These are phyloP conservation scores for Tricholoma hemisulphureum DNA, from an alignment of 768 basidiomycete species.

Conservation along the genomic window DNA sequence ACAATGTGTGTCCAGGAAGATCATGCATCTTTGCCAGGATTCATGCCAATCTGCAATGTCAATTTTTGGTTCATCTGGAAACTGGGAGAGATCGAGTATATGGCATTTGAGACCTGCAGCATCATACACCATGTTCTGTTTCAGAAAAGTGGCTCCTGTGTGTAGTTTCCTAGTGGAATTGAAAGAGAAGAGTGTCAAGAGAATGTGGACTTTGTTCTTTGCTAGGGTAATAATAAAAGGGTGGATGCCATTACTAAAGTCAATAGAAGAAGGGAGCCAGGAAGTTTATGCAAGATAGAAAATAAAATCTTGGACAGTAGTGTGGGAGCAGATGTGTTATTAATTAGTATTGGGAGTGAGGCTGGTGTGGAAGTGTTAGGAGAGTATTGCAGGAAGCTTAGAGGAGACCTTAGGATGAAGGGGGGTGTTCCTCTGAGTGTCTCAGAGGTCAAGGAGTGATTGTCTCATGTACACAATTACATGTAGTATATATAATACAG, in stretches of 20 bases:
- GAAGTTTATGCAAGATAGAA: neutral
- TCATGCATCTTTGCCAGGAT: slow-evolving; percentile 8
- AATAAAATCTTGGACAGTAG: neutral
- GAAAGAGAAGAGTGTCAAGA: neutral
- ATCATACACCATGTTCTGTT: neutral
- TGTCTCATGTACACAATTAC: too few relatives aligned
- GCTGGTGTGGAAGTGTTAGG: too few relatives aligned
- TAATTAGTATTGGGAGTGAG: neutral
- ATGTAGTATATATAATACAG: too few relatives aligned
- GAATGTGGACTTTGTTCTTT: neutral
- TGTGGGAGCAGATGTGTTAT: neutral
- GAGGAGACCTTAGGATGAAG: too few relatives aligned
- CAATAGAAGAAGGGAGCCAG: neutral
- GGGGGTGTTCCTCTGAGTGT: too few relatives aligned
- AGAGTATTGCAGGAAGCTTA: too few relatives aligned
- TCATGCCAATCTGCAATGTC: slow-evolving; percentile 16
- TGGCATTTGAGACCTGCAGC: neutral
- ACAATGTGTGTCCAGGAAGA: slow-evolving; percentile 4
- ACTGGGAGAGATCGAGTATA: slow-evolving; percentile 13
- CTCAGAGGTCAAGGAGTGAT: too few relatives aligned
- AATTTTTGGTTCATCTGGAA: slow-evolving; percentile 10
- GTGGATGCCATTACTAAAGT: too few relatives aligned
- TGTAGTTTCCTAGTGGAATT: neutral
- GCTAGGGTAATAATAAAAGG: slow-evolving; percentile 3
- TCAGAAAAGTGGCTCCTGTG: neutral